These are phyloP conservation scores for Trichosporon faecale DNA, from an alignment of 1,284 basidiomycete genomes.

Conservation along the genomic window DNA sequence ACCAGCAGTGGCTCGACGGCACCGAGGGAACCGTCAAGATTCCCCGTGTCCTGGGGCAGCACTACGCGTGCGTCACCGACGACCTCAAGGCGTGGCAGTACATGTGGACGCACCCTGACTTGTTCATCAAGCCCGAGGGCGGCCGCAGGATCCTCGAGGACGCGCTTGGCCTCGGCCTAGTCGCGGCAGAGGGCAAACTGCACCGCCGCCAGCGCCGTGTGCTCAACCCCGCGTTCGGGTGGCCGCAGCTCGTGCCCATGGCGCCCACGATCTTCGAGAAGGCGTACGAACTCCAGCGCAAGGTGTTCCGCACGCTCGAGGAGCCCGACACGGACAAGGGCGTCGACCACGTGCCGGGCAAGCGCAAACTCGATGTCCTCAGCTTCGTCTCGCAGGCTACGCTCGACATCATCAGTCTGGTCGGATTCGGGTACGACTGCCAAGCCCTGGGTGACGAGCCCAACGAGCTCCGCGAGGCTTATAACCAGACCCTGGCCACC, in stretches of 20 bases:
- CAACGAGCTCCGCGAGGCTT: constrained; percentile 53
- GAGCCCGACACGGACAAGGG: constrained; percentile 44
- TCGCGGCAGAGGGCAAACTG: constrained; percentile 53
- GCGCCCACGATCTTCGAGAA: constrained; percentile 63
- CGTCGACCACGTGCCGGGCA: constrained; percentile 20
- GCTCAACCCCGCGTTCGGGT: constrained; percentile 53
- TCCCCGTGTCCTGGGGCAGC: neutral
- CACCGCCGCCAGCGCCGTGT: constrained; percentile 58
- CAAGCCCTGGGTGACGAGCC: constrained; percentile 27
- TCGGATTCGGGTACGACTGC: constrained; percentile 64
- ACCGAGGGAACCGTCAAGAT: neutral
- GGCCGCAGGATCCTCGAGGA: constrained; percentile 57
- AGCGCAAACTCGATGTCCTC: constrained; percentile 23
- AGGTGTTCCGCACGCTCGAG: constrained; percentile 62
- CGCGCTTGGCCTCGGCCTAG: constrained; percentile 42
- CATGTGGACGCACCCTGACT: constrained; percentile 61
- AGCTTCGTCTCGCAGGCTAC: constrained; percentile 55
- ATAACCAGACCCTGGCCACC: constrained; percentile 12
- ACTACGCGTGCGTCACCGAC: constrained; percentile 53
- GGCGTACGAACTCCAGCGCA: constrained; percentile 55
- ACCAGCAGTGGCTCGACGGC: neutral
- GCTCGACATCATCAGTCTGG: constrained; percentile 65
- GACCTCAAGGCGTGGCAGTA: constrained; percentile 63
- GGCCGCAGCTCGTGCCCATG: constrained; percentile 41
- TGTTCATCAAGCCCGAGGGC: constrained; percentile 66